Percentiles rank a stretch among this genome's conserved stretches.
These are phyloP conservation scores for Graphium sp. DNA, from an alignment of 2,329 filamentous ascomycete species.

Conservation along the genomic window DNA sequence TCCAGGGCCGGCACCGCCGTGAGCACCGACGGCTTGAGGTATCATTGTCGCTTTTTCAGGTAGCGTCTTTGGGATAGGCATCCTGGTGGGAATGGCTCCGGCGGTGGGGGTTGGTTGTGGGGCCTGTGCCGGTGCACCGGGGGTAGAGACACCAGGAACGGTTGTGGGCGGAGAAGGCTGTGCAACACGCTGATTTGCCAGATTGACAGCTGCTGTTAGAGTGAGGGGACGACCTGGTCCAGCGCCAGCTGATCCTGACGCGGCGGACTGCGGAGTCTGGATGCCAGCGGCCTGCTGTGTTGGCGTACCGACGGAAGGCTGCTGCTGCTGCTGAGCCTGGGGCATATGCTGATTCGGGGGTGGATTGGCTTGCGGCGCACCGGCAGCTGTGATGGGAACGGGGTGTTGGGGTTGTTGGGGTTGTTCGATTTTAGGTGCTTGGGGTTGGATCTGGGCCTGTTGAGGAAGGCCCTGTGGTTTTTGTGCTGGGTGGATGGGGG, in stretches of 20 bases:
- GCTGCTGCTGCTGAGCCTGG: slow-evolving; percentile 15
- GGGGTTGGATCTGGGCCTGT: slow-evolving; percentile 3
- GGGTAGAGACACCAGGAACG: too few species aligned
- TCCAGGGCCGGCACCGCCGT: slow-evolving; percentile 40
- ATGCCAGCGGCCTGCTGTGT: slow-evolving; percentile 29
- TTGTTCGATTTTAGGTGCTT: slow-evolving; percentile 9
- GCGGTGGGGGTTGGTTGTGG: slow-evolving; percentile 5
- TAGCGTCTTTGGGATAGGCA: slow-evolving; percentile 71
- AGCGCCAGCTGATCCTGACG: slow-evolving; percentile 18
- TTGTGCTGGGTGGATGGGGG: slow-evolving; percentile 2
- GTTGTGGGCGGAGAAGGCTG: too few species aligned
- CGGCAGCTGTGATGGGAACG: slow-evolving; percentile 15
- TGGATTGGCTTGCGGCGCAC: slow-evolving; percentile 13
- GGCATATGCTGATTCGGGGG: slow-evolving; percentile 11
- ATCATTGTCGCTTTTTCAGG: slow-evolving; percentile 48
- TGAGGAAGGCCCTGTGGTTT: slow-evolving; percentile 1
- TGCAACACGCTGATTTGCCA: slow-evolving; percentile 24
- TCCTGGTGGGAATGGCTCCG: slow-evolving; percentile 29
- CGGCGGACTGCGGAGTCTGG: slow-evolving; percentile 29
- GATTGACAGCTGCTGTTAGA: slow-evolving; percentile 30
- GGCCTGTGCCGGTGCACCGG: slow-evolving; percentile 2
- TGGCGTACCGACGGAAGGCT: slow-evolving; percentile 26
- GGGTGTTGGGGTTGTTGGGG: slow-evolving; percentile 11
- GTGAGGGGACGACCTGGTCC: slow-evolving; percentile 28
- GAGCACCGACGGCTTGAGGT: slow-evolving; percentile 57